Base-by-base conservation (phyloP, 305 asterid genomes). In the Solanum aculeatissimum region DNA sequence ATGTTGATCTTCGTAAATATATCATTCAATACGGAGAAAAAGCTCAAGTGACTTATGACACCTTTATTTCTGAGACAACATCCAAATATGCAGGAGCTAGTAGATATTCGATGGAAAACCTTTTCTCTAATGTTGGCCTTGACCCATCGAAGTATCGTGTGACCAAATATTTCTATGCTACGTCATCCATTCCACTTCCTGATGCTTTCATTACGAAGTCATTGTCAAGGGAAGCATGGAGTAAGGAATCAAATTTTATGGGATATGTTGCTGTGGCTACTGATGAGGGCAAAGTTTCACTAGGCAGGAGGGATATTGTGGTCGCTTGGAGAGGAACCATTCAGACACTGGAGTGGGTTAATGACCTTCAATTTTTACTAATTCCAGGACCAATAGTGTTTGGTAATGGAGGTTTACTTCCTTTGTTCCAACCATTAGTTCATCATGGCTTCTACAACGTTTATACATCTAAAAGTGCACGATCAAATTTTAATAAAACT, bases 241-340 rank as follows among this genome's bases (percentile, higher is more conserved):
- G 89, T 65, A 91, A 87, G 87, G 94, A 95, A 51, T 93, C 98
- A 0, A 94, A 94, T 53, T 95, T 95, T 95, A 92, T 93, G 5
- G 97, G 98, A 13, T 95, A 75, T 70, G 89, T 92, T 45, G 97
- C 92, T 1, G 97, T 95, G 86, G 94, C 96, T 2, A 94, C 95
- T 2, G 95, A 95, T 40, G 95, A 91, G 81, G 97, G 94, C 80
- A 90, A 88, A 47, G 35, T 16, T 2, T 91, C 87, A 11, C 45
- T 95, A 21, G 98, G 97, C 6, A 86, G 97, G 42, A 88, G 98
- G 87, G 98, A 95, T 42, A 91, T 93, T 70, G 25, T 93, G 87
- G 35, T 93, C 9, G 91, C 92, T 3, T 92, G 97, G 97, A 91
- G 97, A 84, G 97, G 97, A 19, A 88, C 94, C 0, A 57, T 92